Evolutionary conservation across 2,329 filamentous ascomycete species (phyloP), one percentile per base, ranked within the genome.

Genomic region (Bipolaris oryzae): DNA sequence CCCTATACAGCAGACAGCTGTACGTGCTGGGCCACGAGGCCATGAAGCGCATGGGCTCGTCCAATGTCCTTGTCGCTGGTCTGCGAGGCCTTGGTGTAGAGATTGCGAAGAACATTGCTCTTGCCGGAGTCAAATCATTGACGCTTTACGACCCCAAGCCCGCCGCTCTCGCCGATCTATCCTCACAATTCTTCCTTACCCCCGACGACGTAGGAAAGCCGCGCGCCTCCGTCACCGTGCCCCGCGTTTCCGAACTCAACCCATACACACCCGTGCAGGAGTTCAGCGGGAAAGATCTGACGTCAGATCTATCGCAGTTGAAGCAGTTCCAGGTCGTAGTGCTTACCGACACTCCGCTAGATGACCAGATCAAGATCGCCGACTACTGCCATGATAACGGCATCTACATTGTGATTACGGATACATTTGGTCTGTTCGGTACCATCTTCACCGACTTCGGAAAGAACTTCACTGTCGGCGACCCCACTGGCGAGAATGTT

Each of bases 21-120:
- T 89, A 89, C 69, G 87, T 89, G 53, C 84, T 89, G 53, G 87
- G 95, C 53, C 87, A 89, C 73, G 87, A 89, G 77, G 87, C 95
- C 65, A 99, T 99, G 95, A 98, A 96, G 84, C 92, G 95, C 72
- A 99, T 99, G 95, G 87, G 93, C 72, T 91, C 92, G 60, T 98
- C 95, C 53, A 96, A 98, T 74, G 86, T 99, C 58, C 89, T 99
- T 50, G 84, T 99, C 54, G 90, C 94, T 61, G 95, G 95, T 63
- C 82, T 98, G 66, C 94, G 95, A 77, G 95, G 95, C 49, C 85
- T 99, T 38, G 95, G 95, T 81, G 94, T 97, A 53, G 95, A 99
- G 80, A 95, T 99, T 70, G 94, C 95, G 73, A 99, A 99, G 85
- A 99, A 99, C 73, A 92, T 99, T 72, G 95, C 95, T 58, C 88